A percentile compares a stretch with the other conserved stretches of the same genome.
phyloP scores from a whole-genome alignment of 169 alveolate genomes.

The Eimeria necatrix region DNA sequence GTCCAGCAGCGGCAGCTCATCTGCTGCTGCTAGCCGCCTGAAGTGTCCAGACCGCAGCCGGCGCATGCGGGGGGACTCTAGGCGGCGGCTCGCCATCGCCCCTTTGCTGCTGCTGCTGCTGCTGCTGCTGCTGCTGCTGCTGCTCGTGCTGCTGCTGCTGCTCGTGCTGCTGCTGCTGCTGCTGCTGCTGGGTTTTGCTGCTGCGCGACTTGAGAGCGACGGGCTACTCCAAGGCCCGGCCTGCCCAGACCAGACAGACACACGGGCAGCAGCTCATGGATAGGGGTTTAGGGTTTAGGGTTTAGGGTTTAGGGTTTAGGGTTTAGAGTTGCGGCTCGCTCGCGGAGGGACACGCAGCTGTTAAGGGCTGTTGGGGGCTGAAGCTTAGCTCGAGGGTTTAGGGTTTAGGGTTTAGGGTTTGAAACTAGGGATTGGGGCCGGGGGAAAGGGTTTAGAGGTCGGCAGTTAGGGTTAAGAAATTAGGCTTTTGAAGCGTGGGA shows the following conservation, averaged over 20 bases:
- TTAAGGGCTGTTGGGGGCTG: too few relatives aligned
- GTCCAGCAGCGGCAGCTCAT: background rate
- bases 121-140: constrained; percentile 15
- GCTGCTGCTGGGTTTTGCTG: background rate
- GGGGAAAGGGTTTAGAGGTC: too few relatives aligned
- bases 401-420: too few relatives aligned
- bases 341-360: too few relatives aligned
- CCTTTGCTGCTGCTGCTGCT: constrained; percentile 10
- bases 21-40: background rate
- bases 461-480: too few relatives aligned
- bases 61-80: constrained; percentile 16
- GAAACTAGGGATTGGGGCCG: too few relatives aligned
- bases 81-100: background rate
- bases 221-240: too few relatives aligned
- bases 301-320: background rate
- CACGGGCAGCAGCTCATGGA: background rate
- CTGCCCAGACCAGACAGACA: too few relatives aligned
- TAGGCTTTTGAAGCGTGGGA: too few relatives aligned
- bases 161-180: background rate
- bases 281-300: background rate
- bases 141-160: background rate
- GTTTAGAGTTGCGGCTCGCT: too few relatives aligned
- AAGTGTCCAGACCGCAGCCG: constrained; percentile 1
- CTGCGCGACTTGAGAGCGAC: background rate
- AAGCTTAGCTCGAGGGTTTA: too few relatives aligned